phyloP scores from a whole-genome alignment of 768 basidiomycete genomes.

The Trametes sanguinea region DNA sequence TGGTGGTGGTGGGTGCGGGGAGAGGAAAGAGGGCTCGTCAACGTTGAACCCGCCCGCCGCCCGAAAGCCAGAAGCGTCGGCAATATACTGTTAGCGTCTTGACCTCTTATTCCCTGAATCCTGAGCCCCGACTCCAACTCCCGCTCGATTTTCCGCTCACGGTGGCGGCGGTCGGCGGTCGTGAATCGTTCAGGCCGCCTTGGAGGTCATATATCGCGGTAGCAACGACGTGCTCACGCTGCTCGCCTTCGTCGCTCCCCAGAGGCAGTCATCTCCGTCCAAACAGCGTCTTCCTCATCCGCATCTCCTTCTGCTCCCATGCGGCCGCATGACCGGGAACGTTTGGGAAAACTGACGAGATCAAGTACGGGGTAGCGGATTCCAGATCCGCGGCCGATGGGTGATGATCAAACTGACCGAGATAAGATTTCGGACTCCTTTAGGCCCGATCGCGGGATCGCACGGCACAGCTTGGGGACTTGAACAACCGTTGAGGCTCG shows the following conservation, averaged over 20 bases:
- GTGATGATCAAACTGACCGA: conserved; percentile 4
- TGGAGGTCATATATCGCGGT: neutral
- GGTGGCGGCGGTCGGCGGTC: neutral
- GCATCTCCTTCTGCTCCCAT: neutral
- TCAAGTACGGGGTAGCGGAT: neutral
- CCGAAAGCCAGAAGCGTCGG: conserved; percentile 18
- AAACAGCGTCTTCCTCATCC: neutral
- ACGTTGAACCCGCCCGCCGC: conserved; percentile 13
- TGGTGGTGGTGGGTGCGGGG: conserved; percentile 1
- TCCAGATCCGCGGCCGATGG: conserved; percentile 13
- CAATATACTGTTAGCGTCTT: conserved; percentile 10
- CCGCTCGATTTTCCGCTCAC: neutral
- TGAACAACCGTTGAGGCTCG: conserved; percentile 4
- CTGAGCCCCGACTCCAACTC: neutral
- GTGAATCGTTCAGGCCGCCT: neutral
- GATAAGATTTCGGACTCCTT: neutral
- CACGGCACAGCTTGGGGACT: neutral
- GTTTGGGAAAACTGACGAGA: neutral
- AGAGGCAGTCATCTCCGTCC: neutral
- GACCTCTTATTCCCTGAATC: neutral
- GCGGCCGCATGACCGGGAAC: neutral
- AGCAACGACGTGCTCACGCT: neutral
- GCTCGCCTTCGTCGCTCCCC: neutral
- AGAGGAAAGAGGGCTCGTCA: neutral
- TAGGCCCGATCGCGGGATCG: conserved; percentile 1